Base-by-base conservation (phyloP, 768 basidiomycete genomes). In the Nidularia sp. region DNA sequence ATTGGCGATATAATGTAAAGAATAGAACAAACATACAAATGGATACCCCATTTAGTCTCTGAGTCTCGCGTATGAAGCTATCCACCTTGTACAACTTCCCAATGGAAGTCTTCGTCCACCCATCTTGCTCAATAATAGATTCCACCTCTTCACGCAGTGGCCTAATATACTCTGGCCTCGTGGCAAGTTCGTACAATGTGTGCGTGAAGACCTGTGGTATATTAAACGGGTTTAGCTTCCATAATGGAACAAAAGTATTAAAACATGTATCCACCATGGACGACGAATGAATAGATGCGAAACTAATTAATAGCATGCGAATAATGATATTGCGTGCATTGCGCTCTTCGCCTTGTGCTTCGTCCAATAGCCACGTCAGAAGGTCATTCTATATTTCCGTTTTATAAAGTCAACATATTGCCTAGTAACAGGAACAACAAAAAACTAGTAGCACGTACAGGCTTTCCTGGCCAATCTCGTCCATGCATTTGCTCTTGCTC, bases 341-440 rank as follows among this genome's bases (percentile, higher is more conserved):
- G 25, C 60, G 56, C 33, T 67, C 64, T 13, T 67, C 53, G 4
- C 64, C 66, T 6, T 62, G 56, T 0, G 75, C 73, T 6, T 60
- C 64, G 42, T 75, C 76, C 35, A 80, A 65, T 8, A 79, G 62
- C 77, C 77, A 82, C 13, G 70, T 66, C 0, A 80, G 64, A n/a
- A 80, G 54, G 50, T 80, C 78, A 48, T 72, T 70, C 79, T 79
- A 43, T 35, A 32, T 42, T 7, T 12, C 15, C 32, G 22, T n/a
- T 36, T 45, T 25, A 5, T n/a, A n/a, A n/a, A 33, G 34, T 29
- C 48, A 9, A 55, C 33, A 50, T 41, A 54, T 15, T 6, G 33
- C 15, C n/a, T n/a, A n/a, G n/a, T n/a, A n/a, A n/a, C n/a, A n/a
- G n/a, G n/a, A n/a, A n/a, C n/a, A n/a, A n/a, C n/a, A n/a, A 12